Evolutionary conservation across 2,329 filamentous ascomycete species (phyloP), one percentile per base, ranked within the genome.

Genomic region (Helotiales sp.): DNA sequence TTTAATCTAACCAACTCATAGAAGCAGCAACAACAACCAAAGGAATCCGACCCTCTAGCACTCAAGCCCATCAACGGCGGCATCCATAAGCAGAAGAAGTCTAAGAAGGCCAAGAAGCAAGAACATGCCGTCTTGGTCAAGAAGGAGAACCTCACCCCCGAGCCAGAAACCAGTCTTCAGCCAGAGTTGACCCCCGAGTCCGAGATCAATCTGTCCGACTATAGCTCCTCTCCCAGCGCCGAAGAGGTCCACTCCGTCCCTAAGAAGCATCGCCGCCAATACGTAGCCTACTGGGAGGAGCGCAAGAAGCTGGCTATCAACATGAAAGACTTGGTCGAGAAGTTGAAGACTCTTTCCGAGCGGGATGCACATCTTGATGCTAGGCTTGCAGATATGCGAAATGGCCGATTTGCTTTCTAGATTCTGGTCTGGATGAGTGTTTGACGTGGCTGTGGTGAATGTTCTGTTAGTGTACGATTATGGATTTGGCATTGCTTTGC

Each of bases 61-160:
- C 43, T 61, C 58, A 61, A 61, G 58, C 58, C 58, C 24, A n/a
- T 49, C n/a, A n/a, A 34, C 17, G 8, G 15, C 17, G 58, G 58
- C 11, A 43, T 61, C 17, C 40, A 49, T 43, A 61, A 61, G 58
- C 40, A 61, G 13, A 61, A 61, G 58, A 49, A 49, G 22, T 20
- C 26, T 11, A 49, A 45, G 8, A 61, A 61, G 24, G 40, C 40
- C 10, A 47, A 34, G 5, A 34, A 32, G 26, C 40, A 49, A 34
- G 40, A 30, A 45, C 37, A 37, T 10, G 40, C 57, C 28, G 37
- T 24, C 13, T 17, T 28, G 11, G 26, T 40, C 22, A 60, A 47
- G 34, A 30, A 45, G 10, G 57, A 43, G 11, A 60, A 60, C 24
- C 17, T 22, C 40, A 45, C 20, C 13, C 57, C 57, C 6, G 55